Conservation (phyloP, 1,284 basidiomycete genomes). For the Moesziomyces aphidis region DNA sequence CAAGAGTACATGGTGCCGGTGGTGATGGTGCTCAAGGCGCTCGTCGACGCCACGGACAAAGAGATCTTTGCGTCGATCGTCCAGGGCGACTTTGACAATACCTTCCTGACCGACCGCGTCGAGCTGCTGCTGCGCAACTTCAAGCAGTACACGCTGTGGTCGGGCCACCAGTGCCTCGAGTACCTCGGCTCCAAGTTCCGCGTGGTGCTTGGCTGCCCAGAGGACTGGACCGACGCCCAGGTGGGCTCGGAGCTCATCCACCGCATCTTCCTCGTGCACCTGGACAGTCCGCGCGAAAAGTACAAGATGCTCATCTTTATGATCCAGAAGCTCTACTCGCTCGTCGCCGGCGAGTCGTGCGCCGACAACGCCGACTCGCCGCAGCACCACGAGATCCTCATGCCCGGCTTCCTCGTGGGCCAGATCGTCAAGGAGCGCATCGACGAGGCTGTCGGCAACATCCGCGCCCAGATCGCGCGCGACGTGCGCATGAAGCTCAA, state of each 20-base stretch:
- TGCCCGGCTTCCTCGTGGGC: conserved; percentile 91
- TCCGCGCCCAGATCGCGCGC: conserved; percentile 78
- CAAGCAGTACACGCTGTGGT: conserved; percentile 87
- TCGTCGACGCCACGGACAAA: conserved; percentile 90
- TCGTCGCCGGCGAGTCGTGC: conserved; percentile 90
- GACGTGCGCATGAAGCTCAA: conserved; percentile 80
- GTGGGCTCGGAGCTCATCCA: conserved; percentile 87
- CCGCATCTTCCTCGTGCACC: conserved; percentile 90
- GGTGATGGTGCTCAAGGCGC: conserved; percentile 94
- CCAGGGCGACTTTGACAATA: conserved; percentile 97
- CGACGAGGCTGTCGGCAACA: conserved; percentile 85
- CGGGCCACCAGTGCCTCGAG: conserved; percentile 91
- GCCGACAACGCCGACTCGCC: conserved; percentile 98
- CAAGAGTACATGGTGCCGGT: conserved; percentile 99
- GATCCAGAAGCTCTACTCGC: conserved; percentile 93
- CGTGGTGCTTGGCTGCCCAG: conserved; percentile 88
- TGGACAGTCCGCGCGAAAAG: conserved; percentile 91
- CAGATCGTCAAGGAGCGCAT: conserved; percentile 99
- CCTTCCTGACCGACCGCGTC: conserved; percentile 96
- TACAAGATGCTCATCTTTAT: conserved; percentile 97
- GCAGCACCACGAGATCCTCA: conserved; percentile 96
- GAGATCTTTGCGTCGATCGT: conserved; percentile 98
- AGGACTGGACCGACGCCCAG: conserved; percentile 88
- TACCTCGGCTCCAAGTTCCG: conserved; percentile 99
- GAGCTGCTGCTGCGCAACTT: conserved; percentile 92